Evolutionary conservation across 2,329 filamentous ascomycete species (phyloP).

Genomic region (Coniella vitis): DNA sequence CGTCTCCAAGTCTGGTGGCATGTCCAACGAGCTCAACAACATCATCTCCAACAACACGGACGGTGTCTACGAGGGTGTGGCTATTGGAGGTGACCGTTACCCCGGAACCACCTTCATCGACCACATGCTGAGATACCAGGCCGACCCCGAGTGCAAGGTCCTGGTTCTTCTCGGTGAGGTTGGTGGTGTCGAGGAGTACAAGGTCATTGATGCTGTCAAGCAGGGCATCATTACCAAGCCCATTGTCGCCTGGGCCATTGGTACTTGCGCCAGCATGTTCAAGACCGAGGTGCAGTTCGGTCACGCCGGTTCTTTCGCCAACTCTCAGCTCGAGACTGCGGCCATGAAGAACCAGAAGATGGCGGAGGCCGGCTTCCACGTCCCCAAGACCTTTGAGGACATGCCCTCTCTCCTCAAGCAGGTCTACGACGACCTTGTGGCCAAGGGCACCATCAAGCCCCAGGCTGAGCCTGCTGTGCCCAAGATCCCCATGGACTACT

Average conservation of each 20-base stretch:
- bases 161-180: conserved; percentile 94
- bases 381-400: conserved; percentile 95
- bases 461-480: conserved; percentile 84
- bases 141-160: conserved; percentile 96
- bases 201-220: conserved; percentile 97
- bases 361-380: conserved; percentile 88
- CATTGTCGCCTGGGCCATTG: conserved; percentile 98
- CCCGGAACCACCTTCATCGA: conserved; percentile 99
- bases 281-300: conserved; percentile 99
- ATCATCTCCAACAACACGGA: conserved; percentile 95
- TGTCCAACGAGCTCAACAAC: conserved; percentile 99
- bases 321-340: conserved; percentile 98
- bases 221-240: conserved; percentile 93
- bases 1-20: conserved; percentile 99
- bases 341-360: conserved; percentile 95
- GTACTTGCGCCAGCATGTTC: conserved; percentile 99
- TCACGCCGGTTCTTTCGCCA: conserved; percentile 96
- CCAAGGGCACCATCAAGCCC: conserved; percentile 77
- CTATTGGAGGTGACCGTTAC: conserved; percentile 98
- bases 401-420: conserved; percentile 68
- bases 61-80: conserved; percentile 97
- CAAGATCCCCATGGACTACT: conserved; percentile 99
- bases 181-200: conserved; percentile 99
- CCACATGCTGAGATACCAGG: conserved; percentile 93
- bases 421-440: conserved; percentile 85